Base-by-base conservation (phyloP, 2,329 filamentous ascomycete species). In the Trichoderma atroviride region DNA sequence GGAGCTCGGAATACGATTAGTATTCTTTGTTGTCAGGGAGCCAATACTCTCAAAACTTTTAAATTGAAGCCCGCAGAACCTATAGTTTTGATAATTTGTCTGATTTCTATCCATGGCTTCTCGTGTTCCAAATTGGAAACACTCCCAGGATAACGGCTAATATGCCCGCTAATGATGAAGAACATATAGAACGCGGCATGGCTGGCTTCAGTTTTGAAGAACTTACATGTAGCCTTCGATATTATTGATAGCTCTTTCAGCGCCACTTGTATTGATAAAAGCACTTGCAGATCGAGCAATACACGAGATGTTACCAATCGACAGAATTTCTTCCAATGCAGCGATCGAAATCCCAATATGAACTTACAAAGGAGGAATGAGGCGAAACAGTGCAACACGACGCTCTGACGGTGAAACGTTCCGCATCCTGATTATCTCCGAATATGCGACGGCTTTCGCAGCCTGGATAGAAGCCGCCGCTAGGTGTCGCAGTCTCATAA, bases 351-450 rank as follows among this genome's bases (percentile, higher is more conserved):
- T 67, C 1, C 1, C 61, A 53, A 1, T 76, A 73, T 19, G 65
- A 43, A 47, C 27, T 71, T 11, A 71, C 73, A 2, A 33, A 70
- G 2, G 82, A 83, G 37, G 85, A 83, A 6, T 87, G 81, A 78
- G 85, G 87, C 69, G 78, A 82, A 65, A 84, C 81, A 1, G 71
- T 90, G 13, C 87, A 89, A 74, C 84, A 88, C 72, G 89, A 89
- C 73, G 80, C 83, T 1, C 77, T 90, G 2, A 87, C 86, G 2
- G 89, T 86, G 0, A 80, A 83, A 7, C 78, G 89, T 1, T 77
- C 90, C 7, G 85, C 81, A 0, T 71, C 88, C 3, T 75, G 88
- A 2, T 78, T 90, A 22, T 55, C 71, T 14, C 65, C 69, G 4
- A 65, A 70, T 33, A 71, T 71, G 69, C 37, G 61, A n/a, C 60